phyloP scores from a whole-genome alignment of 2,329 filamentous ascomycete species.

The Leptographium flavum region DNA sequence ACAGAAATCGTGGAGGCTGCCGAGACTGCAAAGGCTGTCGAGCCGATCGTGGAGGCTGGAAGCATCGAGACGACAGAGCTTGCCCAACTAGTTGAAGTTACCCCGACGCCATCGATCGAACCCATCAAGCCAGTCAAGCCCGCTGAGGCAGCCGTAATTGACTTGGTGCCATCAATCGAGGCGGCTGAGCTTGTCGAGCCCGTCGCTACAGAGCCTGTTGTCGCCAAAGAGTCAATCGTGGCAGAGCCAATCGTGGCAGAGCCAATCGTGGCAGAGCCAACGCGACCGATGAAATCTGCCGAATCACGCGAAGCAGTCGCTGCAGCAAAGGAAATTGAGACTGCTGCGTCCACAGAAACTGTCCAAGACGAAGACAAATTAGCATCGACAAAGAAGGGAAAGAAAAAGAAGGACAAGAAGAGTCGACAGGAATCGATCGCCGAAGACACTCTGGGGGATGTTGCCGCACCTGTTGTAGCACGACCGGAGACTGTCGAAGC shows the following conservation, averaged over 20 bases:
- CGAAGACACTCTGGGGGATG: neutral
- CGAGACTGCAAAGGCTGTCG: neutral
- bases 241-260: neutral
- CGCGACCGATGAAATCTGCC: neutral
- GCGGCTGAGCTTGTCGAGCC: neutral
- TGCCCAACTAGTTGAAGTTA: neutral
- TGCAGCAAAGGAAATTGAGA: neutral
- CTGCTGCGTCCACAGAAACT: neutral
- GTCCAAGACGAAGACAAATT: neutral
- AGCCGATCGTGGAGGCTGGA: neutral
- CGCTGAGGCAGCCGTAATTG: no score
- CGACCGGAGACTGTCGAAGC: neutral
- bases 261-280: neutral
- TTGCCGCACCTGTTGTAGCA: neutral
- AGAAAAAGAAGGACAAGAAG: slow-evolving; percentile 2
- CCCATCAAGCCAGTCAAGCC: neutral
- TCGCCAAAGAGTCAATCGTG: neutral
- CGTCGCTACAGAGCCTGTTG: neutral
- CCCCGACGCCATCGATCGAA: no score
- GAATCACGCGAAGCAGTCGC: neutral
- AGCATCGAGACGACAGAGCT: neutral
- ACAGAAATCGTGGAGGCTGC: neutral
- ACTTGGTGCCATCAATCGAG: no score
- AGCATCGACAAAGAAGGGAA: neutral
- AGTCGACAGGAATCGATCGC: neutral